These are phyloP conservation scores for Beta corolliflora DNA, from an alignment of 179 eudicot genomes.

Conservation along the genomic window DNA sequence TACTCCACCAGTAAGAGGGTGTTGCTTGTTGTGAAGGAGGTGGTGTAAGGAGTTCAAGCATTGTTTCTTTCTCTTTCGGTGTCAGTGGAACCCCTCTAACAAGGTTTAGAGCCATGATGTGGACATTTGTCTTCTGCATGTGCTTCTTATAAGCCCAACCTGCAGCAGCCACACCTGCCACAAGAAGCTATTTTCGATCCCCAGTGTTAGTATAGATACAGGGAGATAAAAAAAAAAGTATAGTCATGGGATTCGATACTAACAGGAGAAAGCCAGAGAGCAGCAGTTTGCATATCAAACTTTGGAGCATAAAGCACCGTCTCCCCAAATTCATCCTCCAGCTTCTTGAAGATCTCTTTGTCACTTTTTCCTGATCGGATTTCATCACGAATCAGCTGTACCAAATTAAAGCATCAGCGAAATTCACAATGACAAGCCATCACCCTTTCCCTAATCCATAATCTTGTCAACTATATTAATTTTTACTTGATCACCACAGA, in stretches of 20 bases:
- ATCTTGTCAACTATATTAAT: neutral
- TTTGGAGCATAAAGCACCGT: constrained; percentile 88
- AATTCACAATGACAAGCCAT: neutral
- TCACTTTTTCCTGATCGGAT: constrained; percentile 79
- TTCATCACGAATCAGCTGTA: constrained; percentile 95
- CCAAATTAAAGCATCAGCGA: constrained; percentile 14
- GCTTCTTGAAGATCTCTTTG: constrained; percentile 90
- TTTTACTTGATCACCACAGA: neutral
- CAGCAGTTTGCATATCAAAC: constrained; percentile 93
- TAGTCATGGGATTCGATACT: constrained; percentile 29
- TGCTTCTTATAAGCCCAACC: constrained; percentile 88
- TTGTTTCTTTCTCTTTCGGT: constrained; percentile 84
- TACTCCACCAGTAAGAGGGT: constrained; percentile 61
- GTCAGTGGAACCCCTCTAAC: constrained; percentile 86
- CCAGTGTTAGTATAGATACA: constrained; percentile 7
- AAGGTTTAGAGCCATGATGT: constrained; percentile 84
- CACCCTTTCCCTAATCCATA: neutral
- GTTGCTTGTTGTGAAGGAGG: constrained; percentile 47
- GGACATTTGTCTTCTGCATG: constrained; percentile 77
- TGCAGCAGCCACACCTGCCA: constrained; percentile 86
- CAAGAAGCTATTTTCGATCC: constrained; percentile 52
- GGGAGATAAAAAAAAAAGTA: neutral
- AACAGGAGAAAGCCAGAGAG: constrained; percentile 94
- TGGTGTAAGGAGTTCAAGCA: constrained; percentile 89
- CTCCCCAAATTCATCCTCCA: constrained; percentile 94